A percentile compares a stretch with the other conserved stretches of the same genome.
Evolutionary conservation across 345 rosid species (phyloP).

Genomic region (Pugionium cornutum): DNA sequence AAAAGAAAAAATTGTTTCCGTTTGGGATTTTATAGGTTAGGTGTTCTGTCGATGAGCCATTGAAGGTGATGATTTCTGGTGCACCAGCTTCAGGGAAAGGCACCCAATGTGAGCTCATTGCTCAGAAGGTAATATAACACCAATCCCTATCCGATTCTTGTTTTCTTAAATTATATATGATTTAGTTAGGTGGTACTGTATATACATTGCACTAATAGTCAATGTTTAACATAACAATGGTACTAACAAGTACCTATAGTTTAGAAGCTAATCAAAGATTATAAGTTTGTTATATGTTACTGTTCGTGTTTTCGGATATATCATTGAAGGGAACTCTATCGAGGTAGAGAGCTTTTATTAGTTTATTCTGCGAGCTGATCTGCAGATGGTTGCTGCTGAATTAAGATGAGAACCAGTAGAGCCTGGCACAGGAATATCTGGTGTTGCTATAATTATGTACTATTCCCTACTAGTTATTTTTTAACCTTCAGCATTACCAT

Average conservation of each 20-base stretch:
- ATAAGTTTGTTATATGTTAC: too few species aligned
- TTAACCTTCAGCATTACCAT: too few species aligned
- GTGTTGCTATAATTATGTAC: too few species aligned
- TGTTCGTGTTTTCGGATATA: too few species aligned
- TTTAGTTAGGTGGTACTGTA: background rate
- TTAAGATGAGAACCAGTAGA: too few species aligned
- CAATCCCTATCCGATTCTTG: background rate
- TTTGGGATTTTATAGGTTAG: slow-evolving; percentile 48
- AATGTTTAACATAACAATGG: background rate
- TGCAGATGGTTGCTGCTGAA: too few species aligned
- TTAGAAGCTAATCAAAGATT: background rate
- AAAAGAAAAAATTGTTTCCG: background rate
- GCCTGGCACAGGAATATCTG: too few species aligned
- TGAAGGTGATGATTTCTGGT: slow-evolving; percentile 93
- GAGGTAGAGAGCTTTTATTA: too few species aligned
- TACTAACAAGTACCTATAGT: slow-evolving; percentile 1
- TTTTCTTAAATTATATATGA: background rate
- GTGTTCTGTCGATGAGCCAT: slow-evolving; percentile 58
- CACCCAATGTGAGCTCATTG: slow-evolving; percentile 84
- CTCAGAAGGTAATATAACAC: slow-evolving; percentile 57
- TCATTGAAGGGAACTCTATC: too few species aligned
- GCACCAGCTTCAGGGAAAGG: slow-evolving; percentile 96
- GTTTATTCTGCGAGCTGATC: too few species aligned
- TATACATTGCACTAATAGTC: background rate
- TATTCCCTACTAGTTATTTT: too few species aligned